Evolutionary conservation across 257 asterid species (phyloP).

Genomic region (Nicotiana sylvestris): DNA sequence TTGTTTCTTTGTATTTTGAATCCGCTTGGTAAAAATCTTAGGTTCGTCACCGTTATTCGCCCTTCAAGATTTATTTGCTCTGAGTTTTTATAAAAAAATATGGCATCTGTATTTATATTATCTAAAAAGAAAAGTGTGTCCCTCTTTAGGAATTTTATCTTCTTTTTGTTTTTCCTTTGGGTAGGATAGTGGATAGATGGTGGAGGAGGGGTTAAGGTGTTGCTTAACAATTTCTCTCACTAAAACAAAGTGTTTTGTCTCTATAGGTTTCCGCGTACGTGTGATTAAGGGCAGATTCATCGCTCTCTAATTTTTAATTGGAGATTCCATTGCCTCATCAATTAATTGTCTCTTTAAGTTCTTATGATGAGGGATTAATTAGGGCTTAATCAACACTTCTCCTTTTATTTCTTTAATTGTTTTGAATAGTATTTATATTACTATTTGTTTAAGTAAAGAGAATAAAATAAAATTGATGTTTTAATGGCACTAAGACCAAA

Average conservation of each 20-base stretch:
- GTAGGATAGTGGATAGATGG: no score
- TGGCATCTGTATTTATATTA: not conserved
- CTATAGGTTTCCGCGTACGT: constrained; percentile 65
- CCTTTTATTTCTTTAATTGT: no score
- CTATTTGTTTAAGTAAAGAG: not conserved
- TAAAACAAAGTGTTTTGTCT: constrained; percentile 40
- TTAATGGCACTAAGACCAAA: not conserved
- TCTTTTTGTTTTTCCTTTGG: not conserved
- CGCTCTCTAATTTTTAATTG: constrained; percentile 37
- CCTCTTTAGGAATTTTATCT: not conserved
- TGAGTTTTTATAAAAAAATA: no score
- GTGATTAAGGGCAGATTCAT: constrained; percentile 46
- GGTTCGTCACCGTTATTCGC: no score
- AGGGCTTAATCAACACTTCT: not conserved
- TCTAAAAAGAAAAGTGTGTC: no score
- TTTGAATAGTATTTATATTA: no score
- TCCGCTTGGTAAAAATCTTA: no score
- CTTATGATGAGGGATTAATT: constrained; percentile 25
- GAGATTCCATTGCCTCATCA: constrained; percentile 45
- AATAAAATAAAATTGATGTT: no score
- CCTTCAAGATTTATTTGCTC: no score
- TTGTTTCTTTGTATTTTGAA: no score
- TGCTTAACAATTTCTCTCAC: constrained; percentile 4
- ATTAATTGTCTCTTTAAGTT: constrained; percentile 45
- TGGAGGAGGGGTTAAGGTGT: not conserved